Conservation (phyloP, 257 asterid species). For the Capsicum baccatum region DNA sequence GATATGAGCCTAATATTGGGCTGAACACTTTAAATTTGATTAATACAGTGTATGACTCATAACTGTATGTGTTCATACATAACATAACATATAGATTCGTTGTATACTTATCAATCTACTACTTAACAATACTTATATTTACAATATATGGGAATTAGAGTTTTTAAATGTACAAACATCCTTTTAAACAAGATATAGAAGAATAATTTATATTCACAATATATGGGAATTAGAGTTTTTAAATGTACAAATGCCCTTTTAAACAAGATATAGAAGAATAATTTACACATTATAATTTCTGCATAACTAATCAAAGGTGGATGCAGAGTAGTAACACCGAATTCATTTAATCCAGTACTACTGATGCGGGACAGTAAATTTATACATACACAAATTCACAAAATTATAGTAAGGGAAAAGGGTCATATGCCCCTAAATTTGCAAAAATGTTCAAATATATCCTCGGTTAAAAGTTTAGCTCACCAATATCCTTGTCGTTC, state of each 20-base stretch:
- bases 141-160: neutral
- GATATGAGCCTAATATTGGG: neutral
- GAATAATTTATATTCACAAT: no score
- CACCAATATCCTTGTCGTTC: no score
- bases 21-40: neutral
- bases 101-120: no score
- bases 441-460: no score
- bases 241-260: neutral
- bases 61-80: no score
- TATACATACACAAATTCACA: neutral
- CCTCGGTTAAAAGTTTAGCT: no score
- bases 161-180: neutral
- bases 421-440: no score
- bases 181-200: neutral
- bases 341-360: neutral
- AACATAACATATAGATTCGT: no score
- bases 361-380: rapidly evolving
- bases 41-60: neutral
- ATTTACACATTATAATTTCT: neutral
- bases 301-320: neutral
- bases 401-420: neutral
- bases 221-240: neutral
- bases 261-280: no score
- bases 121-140: no score
- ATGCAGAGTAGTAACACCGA: neutral